phyloP scores from a whole-genome alignment of 495 filamentous ascomycete genomes.

The Neurospora sp. region DNA sequence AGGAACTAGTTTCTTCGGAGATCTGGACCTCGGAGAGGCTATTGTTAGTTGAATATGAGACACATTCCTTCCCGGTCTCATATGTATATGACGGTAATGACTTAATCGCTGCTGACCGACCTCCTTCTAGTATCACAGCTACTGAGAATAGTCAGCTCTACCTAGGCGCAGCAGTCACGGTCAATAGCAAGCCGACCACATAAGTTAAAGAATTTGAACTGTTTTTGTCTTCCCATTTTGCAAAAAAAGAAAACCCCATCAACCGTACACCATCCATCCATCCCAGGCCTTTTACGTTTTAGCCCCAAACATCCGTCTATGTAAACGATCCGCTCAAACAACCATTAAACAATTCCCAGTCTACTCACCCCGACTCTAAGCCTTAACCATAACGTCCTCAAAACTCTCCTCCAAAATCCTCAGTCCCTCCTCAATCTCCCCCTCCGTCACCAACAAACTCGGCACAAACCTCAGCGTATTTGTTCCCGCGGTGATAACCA shows the following conservation, averaged over 20 bases:
- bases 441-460: slow-evolving; percentile 63
- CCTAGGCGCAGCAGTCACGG: too few species aligned
- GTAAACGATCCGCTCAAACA: neutral
- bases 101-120: too few species aligned
- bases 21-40: too few species aligned
- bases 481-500: slow-evolving; percentile 85
- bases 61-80: neutral
- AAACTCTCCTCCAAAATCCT: slow-evolving; percentile 70
- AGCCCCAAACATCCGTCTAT: neutral
- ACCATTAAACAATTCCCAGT: too few species aligned
- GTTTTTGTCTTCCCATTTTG: neutral
- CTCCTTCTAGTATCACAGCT: neutral
- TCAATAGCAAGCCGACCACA: too few species aligned
- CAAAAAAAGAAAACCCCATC: neutral
- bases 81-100: neutral
- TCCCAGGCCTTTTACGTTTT: too few species aligned
- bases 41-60: neutral
- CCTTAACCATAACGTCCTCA: slow-evolving; percentile 17
- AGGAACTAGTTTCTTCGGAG: too few species aligned
- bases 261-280: neutral
- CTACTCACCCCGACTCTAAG: neutral
- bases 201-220: neutral
- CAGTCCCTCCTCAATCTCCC: slow-evolving; percentile 67
- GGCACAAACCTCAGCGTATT: slow-evolving; percentile 86
- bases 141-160: neutral